These are phyloP conservation scores for Fusarium protoensiforme DNA, from an alignment of 2,329 filamentous ascomycete genomes.

Conservation along the genomic window DNA sequence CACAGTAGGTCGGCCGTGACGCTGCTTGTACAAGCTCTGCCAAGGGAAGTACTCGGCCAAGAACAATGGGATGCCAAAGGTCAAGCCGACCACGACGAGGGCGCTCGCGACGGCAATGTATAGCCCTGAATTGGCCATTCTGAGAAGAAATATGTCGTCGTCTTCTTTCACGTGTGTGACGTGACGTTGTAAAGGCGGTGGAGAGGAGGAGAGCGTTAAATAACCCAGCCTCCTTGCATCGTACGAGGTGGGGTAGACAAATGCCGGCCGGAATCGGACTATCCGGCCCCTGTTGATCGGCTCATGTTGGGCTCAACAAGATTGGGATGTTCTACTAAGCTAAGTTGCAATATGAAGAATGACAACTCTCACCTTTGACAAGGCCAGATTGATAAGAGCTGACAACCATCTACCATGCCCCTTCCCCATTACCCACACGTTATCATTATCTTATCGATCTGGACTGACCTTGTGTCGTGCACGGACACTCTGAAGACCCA, in stretches of 20 bases:
- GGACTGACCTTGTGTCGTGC: neutral
- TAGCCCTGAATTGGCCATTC: conserved; percentile 28
- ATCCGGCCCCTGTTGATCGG: conserved; percentile 22
- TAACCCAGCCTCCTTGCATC: conserved; percentile 6
- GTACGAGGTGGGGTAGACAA: conserved; percentile 31
- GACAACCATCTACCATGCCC: neutral
- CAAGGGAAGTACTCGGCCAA: conserved; percentile 51
- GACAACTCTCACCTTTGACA: neutral
- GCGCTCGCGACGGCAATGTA: conserved; percentile 21
- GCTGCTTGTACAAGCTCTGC: conserved; percentile 46
- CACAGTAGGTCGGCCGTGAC: conserved; percentile 47
- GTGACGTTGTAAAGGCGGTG: conserved; percentile 8
- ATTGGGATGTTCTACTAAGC: neutral
- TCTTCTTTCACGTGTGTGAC: neutral
- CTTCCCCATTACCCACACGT: neutral
- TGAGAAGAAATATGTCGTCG: neutral
- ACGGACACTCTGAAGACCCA: neutral
- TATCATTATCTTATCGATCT: neutral
- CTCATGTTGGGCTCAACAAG: neutral
- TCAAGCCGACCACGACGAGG: conserved; percentile 34
- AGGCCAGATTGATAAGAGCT: neutral
- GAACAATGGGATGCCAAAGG: conserved; percentile 46
- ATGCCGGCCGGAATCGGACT: conserved; percentile 37
- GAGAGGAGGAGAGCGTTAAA: conserved; percentile 8
- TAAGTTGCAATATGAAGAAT: neutral